Evolutionary conservation across 768 basidiomycete genomes (phyloP), one percentile per base, ranked within the genome.

Genomic region (Amanita subjunquillea): DNA sequence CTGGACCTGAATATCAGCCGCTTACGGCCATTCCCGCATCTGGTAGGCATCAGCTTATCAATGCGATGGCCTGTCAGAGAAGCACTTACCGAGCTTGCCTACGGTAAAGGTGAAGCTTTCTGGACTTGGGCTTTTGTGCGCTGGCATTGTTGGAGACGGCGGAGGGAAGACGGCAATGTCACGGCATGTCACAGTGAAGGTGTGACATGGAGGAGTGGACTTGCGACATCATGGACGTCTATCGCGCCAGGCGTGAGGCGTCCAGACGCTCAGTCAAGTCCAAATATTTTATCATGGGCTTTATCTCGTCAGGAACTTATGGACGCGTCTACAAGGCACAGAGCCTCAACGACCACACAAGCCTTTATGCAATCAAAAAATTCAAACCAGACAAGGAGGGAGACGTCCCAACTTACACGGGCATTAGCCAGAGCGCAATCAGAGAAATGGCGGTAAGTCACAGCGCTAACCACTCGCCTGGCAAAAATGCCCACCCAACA

Each of bases 321-420:
- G 96, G 96, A 1, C 77, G 94, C n/a, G 96, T 98, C 2, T 99
- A 98, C 80, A 98, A 98, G 66, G 96, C 94, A 0, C 79, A 83
- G 62, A 87, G 85, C 61, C 72, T 79, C 43, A 86, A 83, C 10
- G 76, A 80, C 3, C 82, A 85, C 39, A 80, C 75, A 2, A 74
- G 71, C 56, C 76, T 95, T 44, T 87, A 93, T 59, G 96, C 96
- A 5, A 98, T 99, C 72, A 99, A 99, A 75, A 99, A 98, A 67
- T 98, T 98, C 75, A 99, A 99, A 64, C 96, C 95, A 0, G 96
- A 99, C 76, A 98, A 98, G 68, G 96, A 99, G 70, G 95, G 95
- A 20, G 96, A 98, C 63, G 83, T 93, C 1, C 71, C 87, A 48
- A 92, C 92, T 0, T 99, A 98, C 65, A 97, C 95, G 8, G 96